These are phyloP conservation scores for Oryza meridionalis DNA, from an alignment of 176 grass and related monocot genomes.

Conservation along the genomic window DNA sequence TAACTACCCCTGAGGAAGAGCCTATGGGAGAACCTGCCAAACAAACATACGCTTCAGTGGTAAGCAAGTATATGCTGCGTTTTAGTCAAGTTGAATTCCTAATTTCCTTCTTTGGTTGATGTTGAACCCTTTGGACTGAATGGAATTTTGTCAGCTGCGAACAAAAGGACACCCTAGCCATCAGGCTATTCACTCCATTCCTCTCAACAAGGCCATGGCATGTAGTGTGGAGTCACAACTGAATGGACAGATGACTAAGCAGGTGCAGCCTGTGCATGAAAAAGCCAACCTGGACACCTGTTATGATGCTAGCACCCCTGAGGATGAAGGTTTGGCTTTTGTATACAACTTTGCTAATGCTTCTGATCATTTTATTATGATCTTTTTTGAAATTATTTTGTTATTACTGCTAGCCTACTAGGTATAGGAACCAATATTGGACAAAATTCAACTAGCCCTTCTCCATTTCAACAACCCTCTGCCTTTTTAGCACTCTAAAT, in stretches of 20 bases:
- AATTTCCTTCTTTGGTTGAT: constrained; percentile 11
- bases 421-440: background rate
- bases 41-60: constrained; percentile 76
- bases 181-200: constrained; percentile 21
- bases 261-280: constrained; percentile 42
- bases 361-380: constrained; percentile 22
- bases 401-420: constrained; percentile 7
- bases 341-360: background rate
- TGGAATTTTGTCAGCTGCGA: constrained; percentile 53
- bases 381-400: constrained; percentile 9
- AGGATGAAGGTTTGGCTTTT: constrained; percentile 62
- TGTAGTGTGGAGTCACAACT: constrained; percentile 38
- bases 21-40: constrained; percentile 49
- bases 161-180: constrained; percentile 44
- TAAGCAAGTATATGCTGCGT: constrained; percentile 24
- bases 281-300: constrained; percentile 45
- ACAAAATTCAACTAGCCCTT: background rate
- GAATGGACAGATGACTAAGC: constrained; percentile 33
- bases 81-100: constrained; percentile 20
- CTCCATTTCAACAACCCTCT: constrained; percentile 10
- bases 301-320: constrained; percentile 38
- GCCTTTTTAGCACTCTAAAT: background rate
- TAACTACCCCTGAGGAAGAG: constrained; percentile 36
- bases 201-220: constrained; percentile 35
- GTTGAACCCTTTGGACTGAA: background rate